A percentile compares a stretch with the other conserved stretches of the same genome.
phyloP scores from a whole-genome alignment of 768 basidiomycete species.

The Pleurotus citrinopileatus region DNA sequence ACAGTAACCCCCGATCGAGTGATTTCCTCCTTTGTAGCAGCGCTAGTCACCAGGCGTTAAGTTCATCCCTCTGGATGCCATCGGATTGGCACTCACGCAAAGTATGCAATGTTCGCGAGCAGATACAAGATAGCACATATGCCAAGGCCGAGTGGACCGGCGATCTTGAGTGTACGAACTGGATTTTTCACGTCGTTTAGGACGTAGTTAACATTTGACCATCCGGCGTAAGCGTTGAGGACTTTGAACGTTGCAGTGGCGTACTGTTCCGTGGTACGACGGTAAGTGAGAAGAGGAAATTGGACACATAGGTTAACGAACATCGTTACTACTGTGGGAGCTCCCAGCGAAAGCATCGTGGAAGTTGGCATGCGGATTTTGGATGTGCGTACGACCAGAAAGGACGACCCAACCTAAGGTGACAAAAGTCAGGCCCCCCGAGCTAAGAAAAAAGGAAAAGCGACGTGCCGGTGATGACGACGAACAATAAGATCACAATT shows the following conservation, averaged over 20 bases:
- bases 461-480: conserved; percentile 43
- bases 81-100: conserved; percentile 29
- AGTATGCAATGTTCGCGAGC: conserved; percentile 58
- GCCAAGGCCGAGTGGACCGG: conserved; percentile 54
- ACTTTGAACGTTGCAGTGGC: conserved; percentile 63
- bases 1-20: conserved; percentile 48
- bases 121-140: conserved; percentile 53
- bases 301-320: conserved; percentile 2
- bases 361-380: conserved; percentile 53
- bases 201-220: conserved; percentile 59
- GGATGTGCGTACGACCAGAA: conserved; percentile 45
- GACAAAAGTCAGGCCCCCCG: background rate
- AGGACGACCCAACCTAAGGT: conserved; percentile 54
- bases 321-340: conserved; percentile 42
- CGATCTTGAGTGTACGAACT: conserved; percentile 58
- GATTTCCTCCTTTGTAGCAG: conserved; percentile 48
- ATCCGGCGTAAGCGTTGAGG: conserved; percentile 40
- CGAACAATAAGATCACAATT: conserved; percentile 47
- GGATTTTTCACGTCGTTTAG: conserved; percentile 61
- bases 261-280: conserved; percentile 31
- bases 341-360: conserved; percentile 51
- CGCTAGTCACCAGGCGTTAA: conserved; percentile 16
- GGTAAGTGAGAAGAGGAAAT: conserved; percentile 22
- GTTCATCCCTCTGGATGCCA: no score
- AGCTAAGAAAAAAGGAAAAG: background rate